These are phyloP conservation scores for Paramarasmius palmivorus DNA, from an alignment of 1,284 basidiomycete species.

Conservation along the genomic window DNA sequence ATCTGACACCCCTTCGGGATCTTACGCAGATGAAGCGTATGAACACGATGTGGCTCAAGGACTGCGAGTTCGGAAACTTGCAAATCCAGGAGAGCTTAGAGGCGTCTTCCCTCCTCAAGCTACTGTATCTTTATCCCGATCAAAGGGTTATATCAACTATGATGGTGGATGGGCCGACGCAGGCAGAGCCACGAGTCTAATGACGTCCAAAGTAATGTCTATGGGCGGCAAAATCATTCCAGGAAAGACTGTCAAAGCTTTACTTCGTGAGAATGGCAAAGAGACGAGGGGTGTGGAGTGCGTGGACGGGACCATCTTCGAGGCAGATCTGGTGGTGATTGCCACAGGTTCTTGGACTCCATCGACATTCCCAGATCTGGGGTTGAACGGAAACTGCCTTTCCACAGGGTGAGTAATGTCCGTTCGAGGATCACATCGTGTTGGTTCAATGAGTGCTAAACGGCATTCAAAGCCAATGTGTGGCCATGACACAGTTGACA, in stretches of 20 bases:
- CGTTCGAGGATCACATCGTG: too few species aligned
- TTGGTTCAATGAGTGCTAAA: neutral
- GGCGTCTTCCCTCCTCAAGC: conserved; percentile 29
- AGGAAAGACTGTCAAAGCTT: conserved; percentile 55
- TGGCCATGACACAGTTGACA: conserved; percentile 76
- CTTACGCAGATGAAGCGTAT: conserved; percentile 52
- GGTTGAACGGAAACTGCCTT: conserved; percentile 48
- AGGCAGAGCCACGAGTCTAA: conserved; percentile 58
- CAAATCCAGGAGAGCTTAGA: conserved; percentile 42
- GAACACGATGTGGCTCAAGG: conserved; percentile 61
- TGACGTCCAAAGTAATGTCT: conserved; percentile 56
- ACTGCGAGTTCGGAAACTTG: conserved; percentile 43
- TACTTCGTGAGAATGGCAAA: conserved; percentile 40
- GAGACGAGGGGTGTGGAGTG: conserved; percentile 65
- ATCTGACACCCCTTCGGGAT: conserved; percentile 20
- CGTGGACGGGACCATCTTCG: conserved; percentile 55
- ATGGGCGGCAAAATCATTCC: conserved; percentile 65
- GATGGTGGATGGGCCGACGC: conserved; percentile 89
- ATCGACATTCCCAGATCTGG: conserved; percentile 67
- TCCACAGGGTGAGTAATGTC: conserved; percentile 64
- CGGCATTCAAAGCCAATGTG: conserved; percentile 53
- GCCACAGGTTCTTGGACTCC: conserved; percentile 85
- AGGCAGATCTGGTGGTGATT: conserved; percentile 62
- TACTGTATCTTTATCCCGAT: conserved; percentile 41
- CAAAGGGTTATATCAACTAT: conserved; percentile 59